These are phyloP conservation scores for Sugiyamaella novakii DNA, from an alignment of 1,139 yeast species.

Conservation along the genomic window DNA sequence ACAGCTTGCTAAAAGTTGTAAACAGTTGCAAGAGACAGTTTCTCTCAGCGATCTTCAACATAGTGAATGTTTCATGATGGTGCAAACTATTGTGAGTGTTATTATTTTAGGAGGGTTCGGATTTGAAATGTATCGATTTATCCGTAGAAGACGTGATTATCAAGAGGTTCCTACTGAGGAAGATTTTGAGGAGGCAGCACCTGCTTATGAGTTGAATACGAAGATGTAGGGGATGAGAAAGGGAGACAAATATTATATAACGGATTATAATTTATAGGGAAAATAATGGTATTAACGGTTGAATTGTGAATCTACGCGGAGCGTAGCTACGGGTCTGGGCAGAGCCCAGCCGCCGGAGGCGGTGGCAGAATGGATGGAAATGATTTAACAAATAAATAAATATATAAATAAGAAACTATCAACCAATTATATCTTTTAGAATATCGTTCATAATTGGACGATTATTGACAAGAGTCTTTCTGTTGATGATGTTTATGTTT, in stretches of 20 bases:
- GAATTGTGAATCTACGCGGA: too few species aligned
- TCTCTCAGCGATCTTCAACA: conserved; percentile 3
- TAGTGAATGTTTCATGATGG: conserved; percentile 3
- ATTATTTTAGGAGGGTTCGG: conserved; percentile 12
- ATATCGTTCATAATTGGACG: conserved; percentile 7
- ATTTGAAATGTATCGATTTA: conserved; percentile 13
- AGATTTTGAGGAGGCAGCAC: conserved; percentile 7
- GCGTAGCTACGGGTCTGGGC: background rate
- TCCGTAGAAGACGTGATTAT: conserved; percentile 17
- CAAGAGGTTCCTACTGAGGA: conserved; percentile 5
- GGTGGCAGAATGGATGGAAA: background rate
- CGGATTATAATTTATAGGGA: too few species aligned
- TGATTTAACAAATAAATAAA: background rate
- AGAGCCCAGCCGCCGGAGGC: background rate
- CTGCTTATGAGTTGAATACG: conserved; percentile 6
- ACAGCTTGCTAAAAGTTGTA: conserved; percentile 3
- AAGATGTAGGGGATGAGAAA: too few species aligned
- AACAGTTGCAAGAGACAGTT: conserved; percentile 1
- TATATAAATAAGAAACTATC: conserved; percentile 4
- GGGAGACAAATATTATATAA: conserved; percentile 4
- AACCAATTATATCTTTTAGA: conserved; percentile 5
- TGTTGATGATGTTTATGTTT: conserved; percentile 1
- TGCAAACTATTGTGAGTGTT: conserved; percentile 13
- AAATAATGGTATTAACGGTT: conserved; percentile 6
- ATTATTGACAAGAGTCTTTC: conserved; percentile 4